Evolutionary conservation across 805 yeast genomes (phyloP).

Genomic region (Lipomyces orientalis): DNA sequence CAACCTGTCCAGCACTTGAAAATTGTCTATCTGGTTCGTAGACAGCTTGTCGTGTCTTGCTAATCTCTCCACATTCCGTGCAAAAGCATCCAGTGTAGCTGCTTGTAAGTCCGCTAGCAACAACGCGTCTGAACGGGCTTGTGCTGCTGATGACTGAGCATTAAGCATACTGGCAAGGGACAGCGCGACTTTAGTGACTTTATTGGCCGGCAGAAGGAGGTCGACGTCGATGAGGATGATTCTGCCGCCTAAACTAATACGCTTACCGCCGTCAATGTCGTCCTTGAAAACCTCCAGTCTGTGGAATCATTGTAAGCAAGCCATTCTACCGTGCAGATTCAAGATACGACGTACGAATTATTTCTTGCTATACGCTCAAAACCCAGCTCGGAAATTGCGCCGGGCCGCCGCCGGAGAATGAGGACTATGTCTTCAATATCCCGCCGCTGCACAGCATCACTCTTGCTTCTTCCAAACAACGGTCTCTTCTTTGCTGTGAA

Average conservation of each 20-base stretch:
- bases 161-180: slow-evolving; percentile 41
- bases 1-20: slow-evolving; percentile 44
- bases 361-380: slow-evolving; percentile 44
- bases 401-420: slow-evolving; percentile 44
- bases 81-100: slow-evolving; percentile 46
- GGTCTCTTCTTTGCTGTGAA: slow-evolving; percentile 3
- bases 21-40: slow-evolving; percentile 46
- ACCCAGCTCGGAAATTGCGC: slow-evolving; percentile 46
- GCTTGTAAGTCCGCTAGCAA: slow-evolving; percentile 41
- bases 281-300: slow-evolving; percentile 50
- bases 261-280: slow-evolving; percentile 40
- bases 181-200: slow-evolving; percentile 37
- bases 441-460: slow-evolving; percentile 15
- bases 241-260: slow-evolving; percentile 49
- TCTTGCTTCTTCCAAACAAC: slow-evolving; percentile 24
- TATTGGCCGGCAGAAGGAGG: slow-evolving; percentile 27
- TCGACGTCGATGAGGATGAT: slow-evolving; percentile 48
- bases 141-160: slow-evolving; percentile 30
- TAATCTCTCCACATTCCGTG: slow-evolving; percentile 43
- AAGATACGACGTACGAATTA: slow-evolving; percentile 36
- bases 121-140: slow-evolving; percentile 36
- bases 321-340: slow-evolving; percentile 8
- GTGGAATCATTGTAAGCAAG: slow-evolving; percentile 28
- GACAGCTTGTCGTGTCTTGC: slow-evolving; percentile 47
- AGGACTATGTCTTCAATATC: slow-evolving; percentile 36